Base-by-base conservation (phyloP, 148 eudicot species). In the Vaccinium corymbosum region DNA sequence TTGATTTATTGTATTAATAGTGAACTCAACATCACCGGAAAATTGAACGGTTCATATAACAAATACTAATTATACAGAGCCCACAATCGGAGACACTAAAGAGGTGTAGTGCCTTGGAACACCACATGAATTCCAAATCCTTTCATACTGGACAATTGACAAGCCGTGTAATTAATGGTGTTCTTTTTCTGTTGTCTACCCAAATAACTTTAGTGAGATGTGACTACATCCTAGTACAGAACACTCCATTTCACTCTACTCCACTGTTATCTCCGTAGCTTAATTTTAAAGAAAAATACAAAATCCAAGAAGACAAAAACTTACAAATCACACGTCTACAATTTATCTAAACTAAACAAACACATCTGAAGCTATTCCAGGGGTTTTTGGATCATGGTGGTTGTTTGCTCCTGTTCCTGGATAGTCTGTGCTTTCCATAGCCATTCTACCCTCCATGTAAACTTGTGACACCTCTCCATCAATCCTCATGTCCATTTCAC, bases 331-430 rank as follows among this genome's bases (percentile, higher is more conserved):
- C 49, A 4, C 14, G 9, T 72, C 16, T 35, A 72, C 76, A 72
- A 72, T 0, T 5, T 32, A 1, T 17, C 1, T 72, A 27, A 25
- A 22, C 32, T 71, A 32, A 20, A 25, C 66, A 19, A 59, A 6
- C 8, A 32, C 3, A 32, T 71, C 76, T 72, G 35, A 82, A 53
- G 15, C 29, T 71, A 4, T 17, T 19, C 78, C 79, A 6, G 84
- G 84, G 46, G 66, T 0, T 38, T 53, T 72, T 53, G 84, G 84
- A 11, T 82, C 84, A 82, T 53, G 78, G 79, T 73, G 66, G 64
- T 51, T 20, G 70, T 82, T 82, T 35, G 84, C 79, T 35, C 79
- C 68, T 20, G 84, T 32, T 35, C 53, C 79, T 72, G 16, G 20
- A 73, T 82, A 82, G 79, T 82, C 84, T 6, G 19, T 71, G 51